Percentiles rank a stretch among this genome's conserved stretches.
phyloP scores from a whole-genome alignment of 306 rosid genomes.

The Biancaea sappan region DNA sequence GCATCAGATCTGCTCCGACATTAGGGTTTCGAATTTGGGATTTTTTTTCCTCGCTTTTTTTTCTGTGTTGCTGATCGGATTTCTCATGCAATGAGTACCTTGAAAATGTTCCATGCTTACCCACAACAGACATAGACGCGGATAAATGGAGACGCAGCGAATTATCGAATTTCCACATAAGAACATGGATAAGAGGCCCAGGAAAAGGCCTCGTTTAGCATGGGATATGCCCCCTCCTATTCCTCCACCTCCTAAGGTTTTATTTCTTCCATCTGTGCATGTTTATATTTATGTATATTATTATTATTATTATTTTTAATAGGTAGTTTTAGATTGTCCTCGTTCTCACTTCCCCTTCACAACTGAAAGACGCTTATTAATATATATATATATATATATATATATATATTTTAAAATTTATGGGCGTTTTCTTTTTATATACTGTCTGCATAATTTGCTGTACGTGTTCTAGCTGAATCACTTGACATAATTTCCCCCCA shows the following conservation, averaged over 20 bases:
- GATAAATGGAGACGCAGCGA: constrained; percentile 75
- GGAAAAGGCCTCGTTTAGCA: constrained; percentile 72
- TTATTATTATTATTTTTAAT: neutral
- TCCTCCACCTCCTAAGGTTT: constrained; percentile 67
- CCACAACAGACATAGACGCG: constrained; percentile 7
- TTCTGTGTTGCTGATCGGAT: constrained; percentile 12
- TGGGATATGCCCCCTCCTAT: constrained; percentile 76
- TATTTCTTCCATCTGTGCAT: neutral
- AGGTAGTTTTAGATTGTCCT: neutral
- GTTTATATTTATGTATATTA: no score
- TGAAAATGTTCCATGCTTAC: constrained; percentile 2
- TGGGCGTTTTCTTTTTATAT: neutral
- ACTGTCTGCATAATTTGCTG: neutral
- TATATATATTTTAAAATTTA: neutral
- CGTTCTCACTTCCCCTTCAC: neutral
- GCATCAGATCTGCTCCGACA: constrained; percentile 44
- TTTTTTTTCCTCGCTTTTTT: neutral
- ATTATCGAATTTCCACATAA: constrained; percentile 70
- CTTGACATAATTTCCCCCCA: neutral
- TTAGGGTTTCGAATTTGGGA: constrained; percentile 44
- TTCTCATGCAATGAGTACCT: constrained; percentile 17
- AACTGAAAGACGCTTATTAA: neutral
- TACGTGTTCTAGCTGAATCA: neutral
- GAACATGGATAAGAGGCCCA: constrained; percentile 78
- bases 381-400: no score